Base-by-base conservation (phyloP, 192 early-diverging fungal species). In the Linnemannia hyalina region DNA sequence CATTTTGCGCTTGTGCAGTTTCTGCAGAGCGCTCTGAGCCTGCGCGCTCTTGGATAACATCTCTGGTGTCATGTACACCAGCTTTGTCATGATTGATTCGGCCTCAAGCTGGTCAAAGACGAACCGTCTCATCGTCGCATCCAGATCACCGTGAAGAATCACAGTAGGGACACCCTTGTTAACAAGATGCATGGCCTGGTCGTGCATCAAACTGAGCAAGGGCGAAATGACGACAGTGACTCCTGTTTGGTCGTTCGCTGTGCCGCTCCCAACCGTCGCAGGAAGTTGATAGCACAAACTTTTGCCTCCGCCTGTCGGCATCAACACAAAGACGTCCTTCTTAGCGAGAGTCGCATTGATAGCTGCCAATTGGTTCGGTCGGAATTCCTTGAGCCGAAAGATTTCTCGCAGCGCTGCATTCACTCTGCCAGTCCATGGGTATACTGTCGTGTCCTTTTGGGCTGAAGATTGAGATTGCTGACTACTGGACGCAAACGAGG, bases 221-320 rank as follows among this genome's bases (percentile, higher is more conserved):
- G 98, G 98, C 6, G 97, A 97, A 13, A 99, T 92, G 6, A 99
- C 98, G 60, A 98, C 87, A 0, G 97, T 97, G 0, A 99, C 90
- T 9, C 97, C 97, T 38, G 85, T 85, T 7, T 95, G 96, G 8
- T 91, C 94, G 68, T 90, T 76, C 32, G 47, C 78, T 1, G 70
- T 68, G 4, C 79, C 72, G 20, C 36, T 86, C 90, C 47, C 89
- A 9, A 97, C 80, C 22, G 94, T 85, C 13, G 96, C 95, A 1
- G 97, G 97, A 36, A 99, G 90, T 89, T 97, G 97, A 80, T 97
- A 99, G 83, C 98, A 99, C 46, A 99, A 87, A 85, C 94, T 95
- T 82, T 99, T 99, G 9, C 98, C 98, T 0, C 98, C 98, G 44
- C 98, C 98, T 1, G 98, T 99, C 5, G 98, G 98, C 98, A 99